Evolutionary conservation across 441 rosid species (phyloP).

Genomic region (Pelargonium cotyledonis): DNA sequence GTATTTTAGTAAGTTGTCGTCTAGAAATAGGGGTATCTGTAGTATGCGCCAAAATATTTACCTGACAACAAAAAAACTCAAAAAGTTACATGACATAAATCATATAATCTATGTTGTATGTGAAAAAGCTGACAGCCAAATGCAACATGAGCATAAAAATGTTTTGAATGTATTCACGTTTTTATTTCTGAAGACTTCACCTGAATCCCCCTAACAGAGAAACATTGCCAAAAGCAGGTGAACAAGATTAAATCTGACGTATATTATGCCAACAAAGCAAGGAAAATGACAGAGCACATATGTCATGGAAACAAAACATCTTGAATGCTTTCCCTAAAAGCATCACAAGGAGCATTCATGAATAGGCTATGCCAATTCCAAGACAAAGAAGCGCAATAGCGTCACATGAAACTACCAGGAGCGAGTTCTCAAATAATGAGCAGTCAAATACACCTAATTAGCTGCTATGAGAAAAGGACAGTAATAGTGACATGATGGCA

Average conservation of each 20-base stretch:
- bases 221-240: background rate
- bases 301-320: background rate
- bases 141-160: too few relatives aligned
- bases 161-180: background rate
- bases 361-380: background rate
- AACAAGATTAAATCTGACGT: background rate
- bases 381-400: background rate
- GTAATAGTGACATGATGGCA: background rate
- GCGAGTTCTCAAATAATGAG: background rate
- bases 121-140: background rate
- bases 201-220: background rate
- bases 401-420: background rate
- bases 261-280: background rate
- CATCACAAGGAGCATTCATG: background rate
- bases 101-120: conserved; percentile 7
- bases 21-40: conserved; percentile 67
- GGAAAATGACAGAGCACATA: background rate
- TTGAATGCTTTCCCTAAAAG: background rate
- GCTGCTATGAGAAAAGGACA: background rate
- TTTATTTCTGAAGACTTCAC: background rate
- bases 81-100: conserved; percentile 22
- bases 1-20: conserved; percentile 68
- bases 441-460: too few relatives aligned
- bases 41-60: conserved; percentile 76
- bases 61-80: conserved; percentile 47